These are phyloP conservation scores for Pichia cactophila DNA, from an alignment of 1,139 yeast genomes.

Conservation along the genomic window DNA sequence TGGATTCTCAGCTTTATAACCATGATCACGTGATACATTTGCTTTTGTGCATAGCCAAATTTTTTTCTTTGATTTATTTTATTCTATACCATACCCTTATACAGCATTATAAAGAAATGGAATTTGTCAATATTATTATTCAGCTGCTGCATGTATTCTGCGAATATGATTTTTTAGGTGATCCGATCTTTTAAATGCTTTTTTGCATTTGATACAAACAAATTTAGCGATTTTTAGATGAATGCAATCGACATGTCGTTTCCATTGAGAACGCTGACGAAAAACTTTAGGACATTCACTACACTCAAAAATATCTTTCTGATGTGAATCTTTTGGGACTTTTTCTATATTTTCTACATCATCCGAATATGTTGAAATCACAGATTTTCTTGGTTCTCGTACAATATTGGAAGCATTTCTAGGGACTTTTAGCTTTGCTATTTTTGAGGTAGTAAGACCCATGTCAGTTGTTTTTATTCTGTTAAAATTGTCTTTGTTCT, in stretches of 20 bases:
- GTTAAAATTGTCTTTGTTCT: slow-evolving; percentile 3
- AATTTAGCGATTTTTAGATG: slow-evolving; percentile 25
- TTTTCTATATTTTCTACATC: neutral
- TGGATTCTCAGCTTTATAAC: too few relatives aligned
- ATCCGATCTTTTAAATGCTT: slow-evolving; percentile 25
- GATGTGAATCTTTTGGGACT: neutral
- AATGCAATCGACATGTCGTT: slow-evolving; percentile 27
- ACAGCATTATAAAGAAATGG: neutral
- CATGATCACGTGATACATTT: too few relatives aligned
- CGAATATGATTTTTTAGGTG: slow-evolving; percentile 25
- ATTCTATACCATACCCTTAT: too few relatives aligned
- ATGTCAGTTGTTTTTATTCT: slow-evolving; percentile 1
- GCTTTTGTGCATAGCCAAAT: too few relatives aligned
- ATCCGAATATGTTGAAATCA: neutral
- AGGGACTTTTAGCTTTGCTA: slow-evolving; percentile 4
- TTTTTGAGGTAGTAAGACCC: neutral
- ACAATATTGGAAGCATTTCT: neutral
- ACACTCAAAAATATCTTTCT: slow-evolving; percentile 11
- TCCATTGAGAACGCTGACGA: slow-evolving; percentile 23
- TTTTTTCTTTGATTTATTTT: too few relatives aligned
- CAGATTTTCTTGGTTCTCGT: neutral
- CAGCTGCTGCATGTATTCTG: slow-evolving; percentile 19
- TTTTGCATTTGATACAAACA: slow-evolving; percentile 19
- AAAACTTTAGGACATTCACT: slow-evolving; percentile 20
- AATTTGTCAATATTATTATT: neutral